Percentiles rank a stretch among this genome's conserved stretches.
phyloP scores from a whole-genome alignment of 148 eudicot genomes.

The Chenopodium quinoa region DNA sequence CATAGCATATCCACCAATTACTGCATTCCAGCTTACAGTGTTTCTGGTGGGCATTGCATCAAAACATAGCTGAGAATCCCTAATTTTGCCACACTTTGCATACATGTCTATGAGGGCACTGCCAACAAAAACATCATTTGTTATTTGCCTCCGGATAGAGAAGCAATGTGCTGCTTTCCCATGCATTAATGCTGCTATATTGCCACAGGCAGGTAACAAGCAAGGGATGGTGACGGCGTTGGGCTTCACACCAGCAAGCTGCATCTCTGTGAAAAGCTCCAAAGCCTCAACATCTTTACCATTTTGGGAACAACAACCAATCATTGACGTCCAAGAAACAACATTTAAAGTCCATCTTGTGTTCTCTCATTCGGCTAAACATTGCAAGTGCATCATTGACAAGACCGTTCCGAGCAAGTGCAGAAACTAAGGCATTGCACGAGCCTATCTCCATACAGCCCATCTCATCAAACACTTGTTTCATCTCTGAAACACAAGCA shows the following conservation, averaged over 20 bases:
- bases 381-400: constrained; percentile 44
- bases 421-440: constrained; percentile 54
- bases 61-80: constrained; percentile 50
- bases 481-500: constrained; percentile 45
- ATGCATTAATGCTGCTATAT: constrained; percentile 67
- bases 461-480: constrained; percentile 45
- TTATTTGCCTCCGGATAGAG: constrained; percentile 43
- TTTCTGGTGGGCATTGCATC: constrained; percentile 49
- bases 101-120: constrained; percentile 74
- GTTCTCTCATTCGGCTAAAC: constrained; percentile 40
- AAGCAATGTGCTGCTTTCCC: constrained; percentile 74
- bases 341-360: constrained; percentile 55
- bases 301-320: constrained; percentile 68
- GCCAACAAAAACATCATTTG: constrained; percentile 59
- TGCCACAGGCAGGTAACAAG: constrained; percentile 73
- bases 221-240: constrained; percentile 68
- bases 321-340: constrained; percentile 77
- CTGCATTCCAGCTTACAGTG: constrained; percentile 61
- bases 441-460: constrained; percentile 45
- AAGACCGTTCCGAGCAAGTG: constrained; percentile 57
- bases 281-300: constrained; percentile 74
- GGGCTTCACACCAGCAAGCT: constrained; percentile 56
- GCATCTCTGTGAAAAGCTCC: constrained; percentile 62
- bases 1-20: constrained; percentile 71
- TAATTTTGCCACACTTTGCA: constrained; percentile 69